These are phyloP conservation scores for Micractinium sp. DNA, from an alignment of 139 green algal genomes.

Conservation along the genomic window DNA sequence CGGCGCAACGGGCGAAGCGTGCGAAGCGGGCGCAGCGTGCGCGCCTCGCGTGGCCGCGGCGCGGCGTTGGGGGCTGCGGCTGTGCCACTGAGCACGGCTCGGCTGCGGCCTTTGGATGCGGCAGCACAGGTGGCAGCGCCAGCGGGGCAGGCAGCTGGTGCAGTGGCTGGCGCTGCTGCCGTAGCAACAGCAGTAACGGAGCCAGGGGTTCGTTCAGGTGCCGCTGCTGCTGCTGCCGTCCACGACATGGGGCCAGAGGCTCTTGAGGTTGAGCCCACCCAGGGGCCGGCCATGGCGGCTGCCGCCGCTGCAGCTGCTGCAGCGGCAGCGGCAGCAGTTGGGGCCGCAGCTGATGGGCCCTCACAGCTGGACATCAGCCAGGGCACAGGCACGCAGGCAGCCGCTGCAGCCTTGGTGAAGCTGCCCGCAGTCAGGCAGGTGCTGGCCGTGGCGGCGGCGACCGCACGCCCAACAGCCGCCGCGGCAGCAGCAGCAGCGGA, in stretches of 20 bases:
- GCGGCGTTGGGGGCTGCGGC: not conserved
- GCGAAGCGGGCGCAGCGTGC: not conserved
- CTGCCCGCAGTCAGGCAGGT: not conserved
- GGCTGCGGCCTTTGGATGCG: not conserved
- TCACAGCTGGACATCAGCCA: slow-evolving; percentile 19
- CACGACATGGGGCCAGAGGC: not conserved
- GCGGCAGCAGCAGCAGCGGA: not conserved
- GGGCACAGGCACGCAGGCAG: not conserved
- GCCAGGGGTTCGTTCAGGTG: not conserved
- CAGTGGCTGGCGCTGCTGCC: not conserved
- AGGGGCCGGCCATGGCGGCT: not conserved
- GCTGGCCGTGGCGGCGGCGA: too few species aligned
- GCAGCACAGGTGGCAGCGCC: not conserved
- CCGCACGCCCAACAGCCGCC: not conserved
- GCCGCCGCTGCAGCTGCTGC: not conserved
- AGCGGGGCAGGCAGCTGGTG: not conserved
- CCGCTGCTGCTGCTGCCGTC: not conserved
- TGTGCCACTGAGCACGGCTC: slow-evolving; percentile 13
- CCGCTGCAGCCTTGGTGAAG: not conserved
- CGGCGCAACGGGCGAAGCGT: not conserved
- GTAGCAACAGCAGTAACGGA: not conserved
- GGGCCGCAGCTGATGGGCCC: slow-evolving; percentile 16
- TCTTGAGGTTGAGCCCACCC: slow-evolving; percentile 14
- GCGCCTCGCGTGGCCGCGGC: not conserved
- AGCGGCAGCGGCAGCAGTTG: not conserved